phyloP scores from a whole-genome alignment of 495 filamentous ascomycete species.

The Neurospora sp. region DNA sequence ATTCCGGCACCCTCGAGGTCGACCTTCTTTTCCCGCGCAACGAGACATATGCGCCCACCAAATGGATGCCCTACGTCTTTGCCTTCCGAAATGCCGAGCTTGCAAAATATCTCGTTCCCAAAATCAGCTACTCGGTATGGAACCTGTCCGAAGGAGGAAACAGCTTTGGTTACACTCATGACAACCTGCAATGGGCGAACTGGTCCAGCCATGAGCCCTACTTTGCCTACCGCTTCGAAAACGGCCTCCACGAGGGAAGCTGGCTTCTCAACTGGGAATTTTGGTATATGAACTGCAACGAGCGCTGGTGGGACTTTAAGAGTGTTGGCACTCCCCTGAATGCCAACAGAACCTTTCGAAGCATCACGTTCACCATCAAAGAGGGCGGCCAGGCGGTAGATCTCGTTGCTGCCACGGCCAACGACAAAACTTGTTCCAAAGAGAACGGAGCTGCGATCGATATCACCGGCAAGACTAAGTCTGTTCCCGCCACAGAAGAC shows the following conservation, averaged over 20 bases:
- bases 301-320: not conserved
- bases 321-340: not conserved
- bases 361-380: constrained; percentile 11
- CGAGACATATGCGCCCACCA: constrained; percentile 28
- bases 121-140: not conserved
- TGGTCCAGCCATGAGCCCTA: constrained; percentile 15
- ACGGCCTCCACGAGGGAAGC: constrained; percentile 2
- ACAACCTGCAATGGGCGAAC: constrained; percentile 3
- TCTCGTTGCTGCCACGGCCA: constrained; percentile 20
- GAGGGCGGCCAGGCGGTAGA: constrained; percentile 13
- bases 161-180: not conserved
- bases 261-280: constrained; percentile 16
- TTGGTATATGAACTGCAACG: constrained; percentile 7
- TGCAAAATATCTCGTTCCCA: constrained; percentile 9
- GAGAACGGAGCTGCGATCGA: not conserved
- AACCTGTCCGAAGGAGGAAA: constrained; percentile 1
- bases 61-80: constrained; percentile 27
- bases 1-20: not conserved
- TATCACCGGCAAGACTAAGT: not conserved
- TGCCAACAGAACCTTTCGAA: not conserved
- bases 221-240: constrained; percentile 4
- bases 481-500: not conserved
- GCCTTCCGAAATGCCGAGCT: constrained; percentile 24
- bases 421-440: not conserved
- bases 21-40: constrained; percentile 31